Evolutionary conservation across 1,284 basidiomycete genomes (phyloP).

Genomic region (Puccinia horiana): DNA sequence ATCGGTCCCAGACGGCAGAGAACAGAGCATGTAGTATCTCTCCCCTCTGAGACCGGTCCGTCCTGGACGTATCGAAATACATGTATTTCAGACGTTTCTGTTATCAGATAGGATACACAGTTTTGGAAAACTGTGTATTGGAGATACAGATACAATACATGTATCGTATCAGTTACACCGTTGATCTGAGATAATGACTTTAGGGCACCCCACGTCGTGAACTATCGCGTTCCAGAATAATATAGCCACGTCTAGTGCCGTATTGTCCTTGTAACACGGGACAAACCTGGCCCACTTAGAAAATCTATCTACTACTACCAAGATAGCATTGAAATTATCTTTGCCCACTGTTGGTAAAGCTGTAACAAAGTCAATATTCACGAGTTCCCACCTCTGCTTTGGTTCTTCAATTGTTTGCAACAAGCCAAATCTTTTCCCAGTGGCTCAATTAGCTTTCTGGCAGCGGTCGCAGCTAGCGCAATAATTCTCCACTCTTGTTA

Average conservation of each 20-base stretch:
- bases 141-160: background rate
- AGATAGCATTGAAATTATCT: background rate
- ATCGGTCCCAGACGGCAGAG: no score
- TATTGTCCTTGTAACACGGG: slow-evolving; percentile 3
- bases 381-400: background rate
- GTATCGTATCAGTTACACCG: background rate
- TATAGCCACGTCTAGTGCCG: background rate
- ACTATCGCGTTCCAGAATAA: background rate
- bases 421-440: background rate
- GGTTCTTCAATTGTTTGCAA: background rate
- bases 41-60: no score
- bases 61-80: background rate
- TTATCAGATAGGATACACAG: no score
- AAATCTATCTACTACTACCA: slow-evolving; percentile 4
- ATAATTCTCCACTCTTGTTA: background rate
- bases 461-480: background rate
- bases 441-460: background rate
- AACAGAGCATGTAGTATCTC: no score
- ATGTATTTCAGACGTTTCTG: background rate
- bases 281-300: background rate
- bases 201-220: background rate
- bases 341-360: background rate
- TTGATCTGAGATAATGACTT: background rate
- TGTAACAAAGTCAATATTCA: background rate
- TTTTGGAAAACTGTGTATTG: no score